Percentiles rank a stretch among this genome's conserved stretches.
Evolutionary conservation across 2,329 filamentous ascomycete genomes (phyloP).

Genomic region (Cordyceps pruinosa): DNA sequence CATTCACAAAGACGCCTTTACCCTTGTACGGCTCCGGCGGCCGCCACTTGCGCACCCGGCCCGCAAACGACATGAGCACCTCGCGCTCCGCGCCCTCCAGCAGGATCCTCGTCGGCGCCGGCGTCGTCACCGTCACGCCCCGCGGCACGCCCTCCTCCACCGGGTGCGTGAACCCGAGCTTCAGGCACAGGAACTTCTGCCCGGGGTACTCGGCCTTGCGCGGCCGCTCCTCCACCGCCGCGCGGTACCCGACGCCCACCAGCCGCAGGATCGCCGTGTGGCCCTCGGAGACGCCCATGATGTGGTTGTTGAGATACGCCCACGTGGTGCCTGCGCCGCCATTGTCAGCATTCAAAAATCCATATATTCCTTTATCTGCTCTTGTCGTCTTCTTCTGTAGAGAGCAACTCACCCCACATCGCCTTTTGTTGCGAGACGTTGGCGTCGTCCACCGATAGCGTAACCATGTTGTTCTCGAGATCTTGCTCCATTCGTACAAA

Average conservation of each 20-base stretch:
- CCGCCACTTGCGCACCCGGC: slow-evolving; percentile 80
- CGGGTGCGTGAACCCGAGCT: slow-evolving; percentile 94
- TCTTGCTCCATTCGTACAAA: slow-evolving; percentile 71
- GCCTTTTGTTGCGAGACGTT: slow-evolving; percentile 69
- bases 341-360: not conserved
- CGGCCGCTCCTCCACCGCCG: slow-evolving; percentile 71
- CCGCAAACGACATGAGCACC: slow-evolving; percentile 84
- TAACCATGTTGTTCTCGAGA: slow-evolving; percentile 52
- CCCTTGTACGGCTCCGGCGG: slow-evolving; percentile 97
- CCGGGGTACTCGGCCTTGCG: slow-evolving; percentile 69
- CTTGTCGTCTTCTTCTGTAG: not conserved
- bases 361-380: not conserved
- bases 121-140: slow-evolving; percentile 79
- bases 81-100: slow-evolving; percentile 84
- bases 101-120: slow-evolving; percentile 84
- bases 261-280: slow-evolving; percentile 89
- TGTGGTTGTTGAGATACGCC: slow-evolving; percentile 82
- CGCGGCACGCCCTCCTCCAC: slow-evolving; percentile 80
- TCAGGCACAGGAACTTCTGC: slow-evolving; percentile 84
- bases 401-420: slow-evolving; percentile 78
- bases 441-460: slow-evolving; percentile 62
- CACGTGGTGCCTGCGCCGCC: slow-evolving; percentile 71
- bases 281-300: slow-evolving; percentile 91
- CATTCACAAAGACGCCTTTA: slow-evolving; percentile 97
- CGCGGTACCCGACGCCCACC: slow-evolving; percentile 92